These are phyloP conservation scores for Brettanomyces bruxellensis DNA, from an alignment of 805 yeast genomes.

Conservation along the genomic window DNA sequence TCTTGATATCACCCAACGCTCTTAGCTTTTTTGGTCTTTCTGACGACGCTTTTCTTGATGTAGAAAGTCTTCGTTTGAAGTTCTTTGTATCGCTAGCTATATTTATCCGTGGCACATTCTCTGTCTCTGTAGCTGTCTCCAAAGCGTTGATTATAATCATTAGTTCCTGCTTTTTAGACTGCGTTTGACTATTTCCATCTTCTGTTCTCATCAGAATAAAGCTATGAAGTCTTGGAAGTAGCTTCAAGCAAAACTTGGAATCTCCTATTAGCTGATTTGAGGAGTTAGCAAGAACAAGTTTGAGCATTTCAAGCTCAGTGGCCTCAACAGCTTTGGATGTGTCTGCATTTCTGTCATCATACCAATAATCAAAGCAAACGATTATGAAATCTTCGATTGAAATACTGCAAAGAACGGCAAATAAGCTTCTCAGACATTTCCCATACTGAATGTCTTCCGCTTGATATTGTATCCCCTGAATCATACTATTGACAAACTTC, in stretches of 20 bases:
- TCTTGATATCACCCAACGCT: not conserved
- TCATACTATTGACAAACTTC: not conserved
- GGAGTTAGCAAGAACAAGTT: not conserved
- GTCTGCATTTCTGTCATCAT: not conserved
- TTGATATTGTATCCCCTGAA: not conserved
- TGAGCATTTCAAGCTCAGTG: not conserved
- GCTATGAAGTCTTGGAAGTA: too few relatives aligned
- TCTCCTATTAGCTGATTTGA: not conserved
- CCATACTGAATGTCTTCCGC: not conserved
- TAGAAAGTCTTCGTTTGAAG: not conserved
- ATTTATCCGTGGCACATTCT: too few relatives aligned
- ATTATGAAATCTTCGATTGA: not conserved
- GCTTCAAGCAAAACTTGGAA: too few relatives aligned
- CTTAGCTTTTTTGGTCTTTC: not conserved
- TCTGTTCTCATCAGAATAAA: not conserved
- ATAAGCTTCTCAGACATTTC: not conserved
- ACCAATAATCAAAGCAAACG: slow-evolving; percentile 1
- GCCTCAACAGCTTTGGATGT: not conserved
- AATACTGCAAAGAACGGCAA: not conserved
- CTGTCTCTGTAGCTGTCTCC: too few relatives aligned
- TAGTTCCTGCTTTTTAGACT: not conserved
- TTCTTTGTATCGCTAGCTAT: not conserved
- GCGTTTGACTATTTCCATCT: not conserved
- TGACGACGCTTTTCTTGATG: not conserved
- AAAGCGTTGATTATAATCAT: not conserved